A percentile compares a stretch with the other conserved stretches of the same genome.
Evolutionary conservation across 306 rosid species (phyloP).

Genomic region (Quercus agrifolia): DNA sequence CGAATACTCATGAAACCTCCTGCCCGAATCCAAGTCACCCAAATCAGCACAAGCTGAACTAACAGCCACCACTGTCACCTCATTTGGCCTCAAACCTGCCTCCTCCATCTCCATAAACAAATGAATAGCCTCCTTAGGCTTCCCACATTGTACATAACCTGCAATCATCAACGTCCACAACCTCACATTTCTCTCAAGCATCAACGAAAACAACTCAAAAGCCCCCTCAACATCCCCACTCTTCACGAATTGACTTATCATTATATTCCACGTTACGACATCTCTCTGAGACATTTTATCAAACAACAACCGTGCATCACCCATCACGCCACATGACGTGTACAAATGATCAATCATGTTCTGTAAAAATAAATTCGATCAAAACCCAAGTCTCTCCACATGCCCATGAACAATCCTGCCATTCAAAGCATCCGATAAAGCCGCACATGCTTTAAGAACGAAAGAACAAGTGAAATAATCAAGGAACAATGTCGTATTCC

Average conservation of each 20-base stretch:
- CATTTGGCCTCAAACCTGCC: slow-evolving; percentile 39
- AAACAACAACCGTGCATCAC: slow-evolving; percentile 37
- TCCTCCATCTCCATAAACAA: slow-evolving; percentile 43
- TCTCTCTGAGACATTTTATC: slow-evolving; percentile 41
- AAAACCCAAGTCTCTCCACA: slow-evolving; percentile 49
- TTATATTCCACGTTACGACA: slow-evolving; percentile 42
- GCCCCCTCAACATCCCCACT: slow-evolving; percentile 30
- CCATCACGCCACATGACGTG: slow-evolving; percentile 20
- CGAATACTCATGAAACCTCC: slow-evolving; percentile 43
- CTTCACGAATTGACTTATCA: slow-evolving; percentile 44
- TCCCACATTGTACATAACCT: slow-evolving; percentile 50
- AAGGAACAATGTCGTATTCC: slow-evolving; percentile 20
- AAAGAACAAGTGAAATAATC: slow-evolving; percentile 45
- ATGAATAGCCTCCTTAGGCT: slow-evolving; percentile 41
- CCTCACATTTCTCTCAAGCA: slow-evolving; percentile 45
- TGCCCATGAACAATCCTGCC: slow-evolving; percentile 46
- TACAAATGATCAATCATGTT: slow-evolving; percentile 45
- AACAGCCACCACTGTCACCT: slow-evolving; percentile 44
- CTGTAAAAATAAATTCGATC: slow-evolving; percentile 32
- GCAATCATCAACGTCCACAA: slow-evolving; percentile 60
- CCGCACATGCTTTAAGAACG: slow-evolving; percentile 43
- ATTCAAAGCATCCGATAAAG: slow-evolving; percentile 26
- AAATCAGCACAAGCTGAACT: slow-evolving; percentile 52
- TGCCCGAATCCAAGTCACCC: slow-evolving; percentile 46
- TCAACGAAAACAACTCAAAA: slow-evolving; percentile 36